Conservation (phyloP, 495 filamentous ascomycete genomes). For the Melanomma pulvis-pyrius region DNA sequence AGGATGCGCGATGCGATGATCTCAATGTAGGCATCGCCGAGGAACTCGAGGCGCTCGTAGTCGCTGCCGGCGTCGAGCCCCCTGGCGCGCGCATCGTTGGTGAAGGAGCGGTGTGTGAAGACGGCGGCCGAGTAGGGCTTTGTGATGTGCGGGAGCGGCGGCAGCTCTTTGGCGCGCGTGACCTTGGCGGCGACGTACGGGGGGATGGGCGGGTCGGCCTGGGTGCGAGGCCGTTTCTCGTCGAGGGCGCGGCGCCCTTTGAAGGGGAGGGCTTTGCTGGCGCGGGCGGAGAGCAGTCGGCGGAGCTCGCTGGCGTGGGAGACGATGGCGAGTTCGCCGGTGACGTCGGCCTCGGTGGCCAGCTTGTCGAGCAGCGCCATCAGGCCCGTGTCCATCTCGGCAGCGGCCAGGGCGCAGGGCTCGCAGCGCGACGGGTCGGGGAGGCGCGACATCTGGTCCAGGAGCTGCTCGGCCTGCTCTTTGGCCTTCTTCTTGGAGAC, state of each 20-base stretch:
- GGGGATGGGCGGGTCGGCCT: neutral
- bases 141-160: conserved; percentile 61
- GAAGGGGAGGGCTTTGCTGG: neutral
- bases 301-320: conserved; percentile 22
- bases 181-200: conserved; percentile 19
- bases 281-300: conserved; percentile 15
- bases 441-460: conserved; percentile 1
- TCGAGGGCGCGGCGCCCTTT: conserved; percentile 14
- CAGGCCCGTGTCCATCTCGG: conserved; percentile 25
- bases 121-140: conserved; percentile 62
- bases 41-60: conserved; percentile 47
- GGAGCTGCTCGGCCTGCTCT: neutral
- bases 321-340: conserved; percentile 18
- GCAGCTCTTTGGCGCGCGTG: conserved; percentile 40
- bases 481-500: neutral
- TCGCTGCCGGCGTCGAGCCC: neutral
- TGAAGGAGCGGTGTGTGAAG: conserved; percentile 60
- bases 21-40: conserved; percentile 49
- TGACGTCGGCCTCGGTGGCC: neutral
- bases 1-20: conserved; percentile 42
- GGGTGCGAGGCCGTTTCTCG: conserved; percentile 7
- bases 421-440: conserved; percentile 18
- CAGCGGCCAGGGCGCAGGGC: conserved; percentile 15
- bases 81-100: conserved; percentile 4
- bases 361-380: conserved; percentile 25